phyloP scores from a whole-genome alignment of 2,329 filamentous ascomycete genomes.

The Alternaria atra region DNA sequence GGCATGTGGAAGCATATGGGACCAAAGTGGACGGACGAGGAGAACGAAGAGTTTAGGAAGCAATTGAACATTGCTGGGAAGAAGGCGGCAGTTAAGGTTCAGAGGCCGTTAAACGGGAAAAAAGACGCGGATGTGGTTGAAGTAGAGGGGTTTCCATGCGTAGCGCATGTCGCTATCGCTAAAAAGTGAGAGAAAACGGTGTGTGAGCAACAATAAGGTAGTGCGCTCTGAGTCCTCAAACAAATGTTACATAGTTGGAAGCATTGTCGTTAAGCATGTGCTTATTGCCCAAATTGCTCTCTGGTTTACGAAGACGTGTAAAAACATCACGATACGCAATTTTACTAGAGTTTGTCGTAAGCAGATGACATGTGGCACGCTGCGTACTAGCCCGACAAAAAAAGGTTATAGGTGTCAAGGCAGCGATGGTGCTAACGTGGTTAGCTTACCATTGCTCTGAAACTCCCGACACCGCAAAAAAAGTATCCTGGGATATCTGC shows the following conservation, averaged over 20 bases:
- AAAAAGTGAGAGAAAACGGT: constrained; percentile 6
- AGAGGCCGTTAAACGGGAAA: constrained; percentile 10
- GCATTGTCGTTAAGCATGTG: background rate
- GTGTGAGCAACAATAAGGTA: background rate
- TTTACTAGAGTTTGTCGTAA: background rate
- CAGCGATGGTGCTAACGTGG: background rate
- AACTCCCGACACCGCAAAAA: constrained; percentile 19
- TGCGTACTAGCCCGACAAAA: background rate
- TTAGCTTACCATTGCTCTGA: no score
- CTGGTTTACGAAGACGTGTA: background rate
- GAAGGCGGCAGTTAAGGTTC: background rate
- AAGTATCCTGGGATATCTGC: constrained; percentile 32
- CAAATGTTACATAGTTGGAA: background rate
- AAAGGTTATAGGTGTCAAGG: background rate
- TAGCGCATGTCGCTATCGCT: constrained; percentile 18
- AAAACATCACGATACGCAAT: background rate
- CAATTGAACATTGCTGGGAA: constrained; percentile 3
- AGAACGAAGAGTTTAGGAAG: constrained; percentile 12
- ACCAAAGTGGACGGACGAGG: constrained; percentile 12
- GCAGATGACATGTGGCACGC: background rate
- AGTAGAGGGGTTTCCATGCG: constrained; percentile 13
- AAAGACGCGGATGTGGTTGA: constrained; percentile 9
- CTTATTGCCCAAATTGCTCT: background rate
- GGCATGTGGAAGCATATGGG: constrained; percentile 12
- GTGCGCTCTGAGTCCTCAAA: background rate